Base-by-base conservation (phyloP, 164 flowering plant species). In the Litsea cubeba region DNA sequence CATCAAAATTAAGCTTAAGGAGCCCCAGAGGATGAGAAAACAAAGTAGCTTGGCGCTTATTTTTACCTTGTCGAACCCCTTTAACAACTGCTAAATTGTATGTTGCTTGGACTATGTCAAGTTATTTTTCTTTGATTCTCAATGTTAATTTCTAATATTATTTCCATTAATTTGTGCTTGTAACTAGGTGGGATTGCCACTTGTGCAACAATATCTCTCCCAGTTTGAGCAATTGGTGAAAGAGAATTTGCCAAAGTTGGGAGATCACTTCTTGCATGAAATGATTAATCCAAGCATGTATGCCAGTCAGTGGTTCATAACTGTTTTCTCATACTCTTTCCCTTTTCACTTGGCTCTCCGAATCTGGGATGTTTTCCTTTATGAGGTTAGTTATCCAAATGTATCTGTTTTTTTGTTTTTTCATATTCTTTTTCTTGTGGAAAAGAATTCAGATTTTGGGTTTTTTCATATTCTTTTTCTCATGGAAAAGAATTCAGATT, bases 281-380 rank as follows among this genome's bases (percentile, higher is more conserved):
- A 85, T 89, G 90, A 90, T 96, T 77, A 92, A 89, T 75, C 97
- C 99, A 69, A 96, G 95, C 88, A 96, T 94, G 99, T 96, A 96
- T 83, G 98, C 97, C 32, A 96, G 99, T 78, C 99, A 96, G 79
- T 96, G 99, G 99, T 94, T 96, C 87, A 96, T 96, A 70, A 96
- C 98, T 15, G 98, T 96, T 51, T 96, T 96, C 85, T 86, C 99
- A n/a, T 96, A 96, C 79, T 94, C 99, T 26, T 96, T 96, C 77
- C 99, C 99, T 3, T 96, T 96, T 82, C 91, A 90, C 81, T 83
- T 94, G 88, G 91, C 97, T 74, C 95, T 96, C 80, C 91, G 98
- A 65, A 92, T 96, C 50, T 96, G 99, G 99, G 99, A 96, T 82
- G 97, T 92, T 63, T 96, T 96, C 84, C 90, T 96, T 26, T 76